Conservation (phyloP, 345 rosid genomes). For the Turnera subulata region DNA sequence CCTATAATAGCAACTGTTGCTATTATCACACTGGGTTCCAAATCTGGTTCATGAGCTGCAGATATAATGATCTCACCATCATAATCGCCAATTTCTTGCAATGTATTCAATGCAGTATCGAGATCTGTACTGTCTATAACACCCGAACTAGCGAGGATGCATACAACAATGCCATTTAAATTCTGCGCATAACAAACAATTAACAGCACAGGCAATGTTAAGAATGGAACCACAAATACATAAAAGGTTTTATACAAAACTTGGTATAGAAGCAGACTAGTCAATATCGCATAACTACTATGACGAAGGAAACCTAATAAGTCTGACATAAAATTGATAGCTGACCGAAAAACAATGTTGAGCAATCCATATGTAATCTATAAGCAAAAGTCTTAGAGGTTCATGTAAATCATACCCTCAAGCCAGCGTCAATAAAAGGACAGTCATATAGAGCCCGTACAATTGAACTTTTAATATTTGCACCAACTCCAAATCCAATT, state of each 20-base stretch:
- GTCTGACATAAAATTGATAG: no score
- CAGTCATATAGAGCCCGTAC: slow-evolving; percentile 67
- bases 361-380: no score
- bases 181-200: slow-evolving; percentile 38
- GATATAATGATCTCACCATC: slow-evolving; percentile 55
- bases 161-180: slow-evolving; percentile 51
- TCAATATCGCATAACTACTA: no score
- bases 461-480: slow-evolving; percentile 54
- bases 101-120: slow-evolving; percentile 45
- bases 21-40: slow-evolving; percentile 53
- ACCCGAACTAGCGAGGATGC: slow-evolving; percentile 58
- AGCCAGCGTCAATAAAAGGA: slow-evolving; percentile 70
- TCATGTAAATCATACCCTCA: slow-evolving; percentile 45
- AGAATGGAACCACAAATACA: not conserved
- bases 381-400: not conserved
- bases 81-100: slow-evolving; percentile 59
- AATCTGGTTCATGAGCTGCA: slow-evolving; percentile 52
- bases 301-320: no score
- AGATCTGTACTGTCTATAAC: slow-evolving; percentile 38
- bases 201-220: not conserved
- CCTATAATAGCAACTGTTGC: slow-evolving; percentile 64
- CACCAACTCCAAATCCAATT: slow-evolving; percentile 90
- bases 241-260: no score
- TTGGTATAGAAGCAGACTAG: no score
- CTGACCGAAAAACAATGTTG: no score